phyloP scores from a whole-genome alignment of 2,329 filamentous ascomycete genomes.

The Periconia digitata region DNA sequence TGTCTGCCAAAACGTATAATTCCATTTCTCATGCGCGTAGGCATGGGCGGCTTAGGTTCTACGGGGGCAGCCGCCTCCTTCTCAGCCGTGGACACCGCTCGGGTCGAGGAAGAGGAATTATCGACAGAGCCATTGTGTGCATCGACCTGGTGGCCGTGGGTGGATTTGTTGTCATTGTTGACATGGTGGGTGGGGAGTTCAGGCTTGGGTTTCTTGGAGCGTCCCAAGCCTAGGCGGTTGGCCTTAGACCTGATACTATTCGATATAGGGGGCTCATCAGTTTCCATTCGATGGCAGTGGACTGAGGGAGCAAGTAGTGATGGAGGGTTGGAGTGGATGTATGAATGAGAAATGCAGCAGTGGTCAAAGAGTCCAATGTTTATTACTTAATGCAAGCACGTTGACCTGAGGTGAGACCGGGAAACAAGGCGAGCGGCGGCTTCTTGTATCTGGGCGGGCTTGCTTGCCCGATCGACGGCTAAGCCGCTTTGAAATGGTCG shows the following conservation, averaged over 20 bases:
- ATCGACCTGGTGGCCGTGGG: constrained; percentile 11
- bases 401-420: not conserved
- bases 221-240: constrained; percentile 49
- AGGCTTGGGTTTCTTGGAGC: constrained; percentile 32
- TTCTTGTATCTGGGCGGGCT: not conserved
- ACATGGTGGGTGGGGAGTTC: constrained; percentile 32
- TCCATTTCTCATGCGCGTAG: constrained; percentile 54
- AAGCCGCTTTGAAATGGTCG: not conserved
- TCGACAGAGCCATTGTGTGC: constrained; percentile 31
- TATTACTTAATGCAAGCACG: not conserved
- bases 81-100: constrained; percentile 47
- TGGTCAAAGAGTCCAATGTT: not conserved
- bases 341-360: not conserved
- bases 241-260: constrained; percentile 55
- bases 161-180: constrained; percentile 12
- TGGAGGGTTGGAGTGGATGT: not conserved
- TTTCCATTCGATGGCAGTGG: constrained; percentile 42
- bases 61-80: constrained; percentile 57
- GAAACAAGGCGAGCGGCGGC: not conserved
- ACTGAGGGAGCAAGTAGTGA: not conserved
- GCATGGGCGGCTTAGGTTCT: constrained; percentile 50
- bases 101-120: constrained; percentile 25
- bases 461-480: not conserved
- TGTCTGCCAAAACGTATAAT: constrained; percentile 57
- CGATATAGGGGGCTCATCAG: constrained; percentile 54